Conservation (phyloP, 2,329 filamentous ascomycete species). For the Westerdykella aurantiaca region DNA sequence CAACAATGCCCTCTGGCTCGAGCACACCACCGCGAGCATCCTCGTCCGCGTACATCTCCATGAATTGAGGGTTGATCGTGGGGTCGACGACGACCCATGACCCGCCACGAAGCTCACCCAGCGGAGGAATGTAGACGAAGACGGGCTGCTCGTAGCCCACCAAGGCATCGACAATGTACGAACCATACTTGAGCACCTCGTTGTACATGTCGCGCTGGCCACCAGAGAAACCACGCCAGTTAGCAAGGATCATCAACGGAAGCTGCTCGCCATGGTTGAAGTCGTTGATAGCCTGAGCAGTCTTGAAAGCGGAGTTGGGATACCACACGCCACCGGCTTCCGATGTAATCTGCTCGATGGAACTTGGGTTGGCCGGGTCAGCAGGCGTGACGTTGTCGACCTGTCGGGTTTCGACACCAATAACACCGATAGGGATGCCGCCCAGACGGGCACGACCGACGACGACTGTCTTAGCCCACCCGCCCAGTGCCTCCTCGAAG, state of each 20-base stretch:
- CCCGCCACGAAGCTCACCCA: conserved; percentile 93
- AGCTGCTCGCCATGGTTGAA: conserved; percentile 99
- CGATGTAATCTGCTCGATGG: conserved; percentile 87
- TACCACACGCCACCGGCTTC: conserved; percentile 99
- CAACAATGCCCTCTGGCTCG: conserved; percentile 95
- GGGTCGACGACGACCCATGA: conserved; percentile 99
- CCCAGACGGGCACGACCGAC: conserved; percentile 93
- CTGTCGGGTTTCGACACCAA: conserved; percentile 89
- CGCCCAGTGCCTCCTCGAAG: conserved; percentile 92
- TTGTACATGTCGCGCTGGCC: conserved; percentile 99
- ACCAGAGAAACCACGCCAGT: conserved; percentile 99
- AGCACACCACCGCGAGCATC: conserved; percentile 94
- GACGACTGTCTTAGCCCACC: conserved; percentile 95
- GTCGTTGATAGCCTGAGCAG: conserved; percentile 94
- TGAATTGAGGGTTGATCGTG: conserved; percentile 90
- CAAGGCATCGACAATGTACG: conserved; percentile 96
- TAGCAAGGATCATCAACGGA: conserved; percentile 97
- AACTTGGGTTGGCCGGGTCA: conserved; percentile 96
- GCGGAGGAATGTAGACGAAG: conserved; percentile 97
- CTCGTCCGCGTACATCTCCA: conserved; percentile 99
- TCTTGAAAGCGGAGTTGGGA: conserved; percentile 99
- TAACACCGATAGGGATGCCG: conserved; percentile 97
- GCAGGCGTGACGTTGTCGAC: conserved; percentile 96
- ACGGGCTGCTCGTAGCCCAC: conserved; percentile 98
- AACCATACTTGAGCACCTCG: conserved; percentile 98